Evolutionary conservation across 2,329 filamentous ascomycete genomes (phyloP).

Genomic region (Colletotrichum acutatum): DNA sequence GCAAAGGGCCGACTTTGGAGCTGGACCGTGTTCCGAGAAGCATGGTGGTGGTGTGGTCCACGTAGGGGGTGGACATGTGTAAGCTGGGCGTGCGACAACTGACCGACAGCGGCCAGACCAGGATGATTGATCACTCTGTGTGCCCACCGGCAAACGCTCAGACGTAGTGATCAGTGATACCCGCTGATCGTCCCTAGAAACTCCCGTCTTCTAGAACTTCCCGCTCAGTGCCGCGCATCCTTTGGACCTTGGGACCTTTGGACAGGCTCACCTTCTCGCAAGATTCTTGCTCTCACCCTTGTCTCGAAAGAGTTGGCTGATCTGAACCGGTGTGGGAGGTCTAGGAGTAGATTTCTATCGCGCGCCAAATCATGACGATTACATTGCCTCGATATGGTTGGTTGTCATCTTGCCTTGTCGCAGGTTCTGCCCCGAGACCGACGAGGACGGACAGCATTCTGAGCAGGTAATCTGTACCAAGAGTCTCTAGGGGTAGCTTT

Average conservation of each 20-base stretch:
- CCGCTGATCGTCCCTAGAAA: background rate
- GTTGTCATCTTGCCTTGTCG: background rate
- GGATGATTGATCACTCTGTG: background rate
- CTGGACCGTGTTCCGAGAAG: background rate
- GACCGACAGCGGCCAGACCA: background rate
- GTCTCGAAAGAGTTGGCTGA: background rate
- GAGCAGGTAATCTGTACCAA: background rate
- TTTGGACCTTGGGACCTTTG: no score
- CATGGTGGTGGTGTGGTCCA: background rate
- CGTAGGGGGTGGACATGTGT: background rate
- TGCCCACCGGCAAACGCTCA: slow-evolving; percentile 9
- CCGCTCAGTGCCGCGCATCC: background rate
- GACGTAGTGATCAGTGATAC: background rate
- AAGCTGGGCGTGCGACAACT: background rate
- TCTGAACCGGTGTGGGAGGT: background rate
- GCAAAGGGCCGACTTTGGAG: slow-evolving; percentile 17
- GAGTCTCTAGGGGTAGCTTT: no score
- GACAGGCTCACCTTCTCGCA: background rate
- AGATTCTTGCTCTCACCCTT: background rate
- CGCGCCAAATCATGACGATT: background rate
- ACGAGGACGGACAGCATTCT: background rate
- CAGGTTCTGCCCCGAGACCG: background rate
- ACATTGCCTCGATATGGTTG: background rate
- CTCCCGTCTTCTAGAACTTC: slow-evolving; percentile 16
- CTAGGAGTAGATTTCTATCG: background rate